Evolutionary conservation across 345 rosid genomes (phyloP), one percentile per base, ranked within the genome.

Genomic region (Brassica carinata): DNA sequence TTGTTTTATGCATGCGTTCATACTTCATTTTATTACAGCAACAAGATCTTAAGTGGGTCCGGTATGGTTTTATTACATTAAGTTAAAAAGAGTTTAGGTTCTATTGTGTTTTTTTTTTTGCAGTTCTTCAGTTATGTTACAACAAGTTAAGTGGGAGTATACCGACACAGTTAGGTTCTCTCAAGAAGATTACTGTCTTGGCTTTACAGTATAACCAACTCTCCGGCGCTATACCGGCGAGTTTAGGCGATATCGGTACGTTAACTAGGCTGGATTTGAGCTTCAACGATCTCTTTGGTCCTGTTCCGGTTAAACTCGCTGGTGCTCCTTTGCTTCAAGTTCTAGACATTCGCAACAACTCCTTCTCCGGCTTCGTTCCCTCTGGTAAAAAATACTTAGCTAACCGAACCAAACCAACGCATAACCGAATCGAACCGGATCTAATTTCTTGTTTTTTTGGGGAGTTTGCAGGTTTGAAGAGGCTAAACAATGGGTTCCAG

Each of bases 151-250:
- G 77, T 75, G 99, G 97, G 31, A 85, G 93, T 40, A 81, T 96
- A 66, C 99, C 99, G 0, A 87, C 89, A 7, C 92, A 92, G 85
- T 76, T 93, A 66, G 95, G 99, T 8, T 92, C 92, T 15, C 26
- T 96, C 3, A 82, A 80, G 77, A 91, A 85, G 85, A 90, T 96
- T 7, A 83, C 67, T 59, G 97, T 92, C 45, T 92, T 96, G 18
- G 94, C 97, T 72, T 74, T 96, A 81, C 97, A 96, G 72, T 87
- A 85, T 77, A 96, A 96, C 84, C 84, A 66, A 61, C 81, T 96
- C 23, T 86, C 95, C 33, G 97, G 99, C 59, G 99, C 98, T 7
- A 87, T 96, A 67, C 99, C 99, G 18, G 97, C 99, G 1, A 92
- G 94, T 83, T 83, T 96, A 85, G 99, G 99, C 8, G 85, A 88